Percentiles rank a stretch among this genome's conserved stretches.
Evolutionary conservation across 2,329 filamentous ascomycete species (phyloP).

Genomic region (Cordyceps fumosorosea): DNA sequence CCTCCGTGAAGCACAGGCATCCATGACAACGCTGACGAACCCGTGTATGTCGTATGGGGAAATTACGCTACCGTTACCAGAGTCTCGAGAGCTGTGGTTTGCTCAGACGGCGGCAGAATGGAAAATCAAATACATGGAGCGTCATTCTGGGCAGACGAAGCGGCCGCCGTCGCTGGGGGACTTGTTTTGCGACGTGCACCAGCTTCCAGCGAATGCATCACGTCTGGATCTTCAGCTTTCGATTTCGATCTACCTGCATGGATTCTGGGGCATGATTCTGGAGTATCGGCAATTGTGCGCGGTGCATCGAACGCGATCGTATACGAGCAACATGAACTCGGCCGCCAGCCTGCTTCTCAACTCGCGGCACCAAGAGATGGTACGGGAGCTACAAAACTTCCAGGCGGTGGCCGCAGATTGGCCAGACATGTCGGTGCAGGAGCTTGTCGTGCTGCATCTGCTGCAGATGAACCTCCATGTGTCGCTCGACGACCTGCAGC

Average conservation of each 20-base stretch:
- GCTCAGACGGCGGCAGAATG: slow-evolving; percentile 57
- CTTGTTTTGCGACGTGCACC: slow-evolving; percentile 48
- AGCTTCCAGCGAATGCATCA: slow-evolving; percentile 41
- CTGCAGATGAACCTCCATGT: slow-evolving; percentile 59
- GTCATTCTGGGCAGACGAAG: slow-evolving; percentile 30
- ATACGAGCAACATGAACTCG: slow-evolving; percentile 33
- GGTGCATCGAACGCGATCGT: slow-evolving; percentile 40
- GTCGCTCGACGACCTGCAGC: slow-evolving; percentile 57
- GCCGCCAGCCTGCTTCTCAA: slow-evolving; percentile 41
- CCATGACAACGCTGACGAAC: slow-evolving; percentile 59
- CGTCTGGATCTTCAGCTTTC: slow-evolving; percentile 51
- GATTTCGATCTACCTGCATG: slow-evolving; percentile 56
- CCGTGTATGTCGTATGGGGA: slow-evolving; percentile 64
- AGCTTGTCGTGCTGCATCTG: slow-evolving; percentile 44
- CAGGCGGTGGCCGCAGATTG: slow-evolving; percentile 36
- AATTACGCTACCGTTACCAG: slow-evolving; percentile 58
- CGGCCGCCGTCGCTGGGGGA: slow-evolving; percentile 48
- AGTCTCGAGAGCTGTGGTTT: slow-evolving; percentile 56
- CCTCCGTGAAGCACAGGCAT: slow-evolving; percentile 58
- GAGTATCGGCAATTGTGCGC: slow-evolving; percentile 58
- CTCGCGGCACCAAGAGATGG: slow-evolving; percentile 56
- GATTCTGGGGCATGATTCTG: slow-evolving; percentile 58
- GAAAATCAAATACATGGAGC: slow-evolving; percentile 52
- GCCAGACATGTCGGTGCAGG: slow-evolving; percentile 38
- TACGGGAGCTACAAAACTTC: slow-evolving; percentile 47